Base-by-base conservation (phyloP, 257 asterid species). In the Solanum medicagineum region DNA sequence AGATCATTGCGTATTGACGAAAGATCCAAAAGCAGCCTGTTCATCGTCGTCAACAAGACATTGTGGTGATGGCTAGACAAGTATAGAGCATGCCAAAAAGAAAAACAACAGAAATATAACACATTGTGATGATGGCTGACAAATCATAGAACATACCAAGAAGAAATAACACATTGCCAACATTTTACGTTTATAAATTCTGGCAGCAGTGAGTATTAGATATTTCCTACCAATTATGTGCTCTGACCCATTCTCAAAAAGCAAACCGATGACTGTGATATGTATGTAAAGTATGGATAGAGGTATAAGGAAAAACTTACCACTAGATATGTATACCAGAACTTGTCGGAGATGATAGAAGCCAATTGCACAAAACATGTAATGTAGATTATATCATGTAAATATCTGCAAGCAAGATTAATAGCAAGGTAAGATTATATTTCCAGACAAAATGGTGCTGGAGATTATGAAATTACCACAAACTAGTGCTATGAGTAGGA, bases 301-400 rank as follows among this genome's bases (percentile, higher is more conserved):
- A 53, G 65, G 24, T 47, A 77, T 9, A 69, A 2, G 8, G 26
- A 53, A 51, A 77, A 77, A 83, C 98, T 89, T 90, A 97, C 99
- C 95, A 95, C 98, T 88, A 95, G 88, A 89, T 94, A 97, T 85
- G 90, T 87, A 90, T 90, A 94, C 97, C 98, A 94, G 89, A 95
- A 94, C 88, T 92, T 95, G 82, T 89, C 98, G 15, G 98, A 97
- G 85, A 97, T 86, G 88, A 94, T 91, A 88, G 98, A 91, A 62
- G 94, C 86, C 82, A 97, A 91, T 88, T 97, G 99, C 83, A 97
- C 98, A 82, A 97, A 95, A 86, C 97, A 90, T 16, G 98, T 95
- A 45, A 97, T 89, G 90, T 97, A 97, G 92, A 97, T 97, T 85
- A 97, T 90, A 87, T 97, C 98, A 75, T 94, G 98, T 87, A 93